Base-by-base conservation (phyloP, 345 rosid species). In the Erucastrum elatum region DNA sequence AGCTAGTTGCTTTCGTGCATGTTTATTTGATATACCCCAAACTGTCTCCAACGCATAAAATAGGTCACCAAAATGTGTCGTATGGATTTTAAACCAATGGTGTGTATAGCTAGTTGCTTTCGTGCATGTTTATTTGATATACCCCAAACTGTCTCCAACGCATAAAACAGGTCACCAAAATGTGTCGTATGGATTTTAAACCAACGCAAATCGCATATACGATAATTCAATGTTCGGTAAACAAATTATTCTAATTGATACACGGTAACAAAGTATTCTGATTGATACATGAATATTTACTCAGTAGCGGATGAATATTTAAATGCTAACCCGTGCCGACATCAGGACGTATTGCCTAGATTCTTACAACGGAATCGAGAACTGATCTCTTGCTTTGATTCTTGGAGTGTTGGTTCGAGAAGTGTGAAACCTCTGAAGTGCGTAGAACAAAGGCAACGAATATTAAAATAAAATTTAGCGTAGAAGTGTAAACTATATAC, bases 371-470 rank as follows among this genome's bases (percentile, higher is more conserved):
- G 49, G 67, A 31, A 30, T 53, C 8, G 64, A 51, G 75, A 77
- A 64, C 21, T 59, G 46, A 13, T 58, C 37, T 56, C 1, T 41
- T 71, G 72, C 77, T 29, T 76, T 65, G 71, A 70, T 70, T 68
- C 68, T 70, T 75, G 68, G 12, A 72, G 76, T 69, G 72, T 75
- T 80, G 53, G 79, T 70, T 75, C 3, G 72, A 58, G 61, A 25
- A 8, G 44, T 66, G 55, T 5, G 56, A 25, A 64, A 34, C 16
- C 64, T 82, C 71, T 12, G 4, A 81, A 16, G 78, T 55, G 89
- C 76, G 72, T 72, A 65, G 41, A 84, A 71, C 77, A 65, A 61
- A 72, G 84, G 85, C 83, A 68, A 69, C 79, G 87, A 77, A 80
- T 86, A 80, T 81, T 9, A 44, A 3, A 51, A 5, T 0, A 49